Percentiles rank a stretch among this genome's conserved stretches.
Evolutionary conservation across 2,329 filamentous ascomycete genomes (phyloP).

Genomic region (Phaeomoniella chlamydospora): DNA sequence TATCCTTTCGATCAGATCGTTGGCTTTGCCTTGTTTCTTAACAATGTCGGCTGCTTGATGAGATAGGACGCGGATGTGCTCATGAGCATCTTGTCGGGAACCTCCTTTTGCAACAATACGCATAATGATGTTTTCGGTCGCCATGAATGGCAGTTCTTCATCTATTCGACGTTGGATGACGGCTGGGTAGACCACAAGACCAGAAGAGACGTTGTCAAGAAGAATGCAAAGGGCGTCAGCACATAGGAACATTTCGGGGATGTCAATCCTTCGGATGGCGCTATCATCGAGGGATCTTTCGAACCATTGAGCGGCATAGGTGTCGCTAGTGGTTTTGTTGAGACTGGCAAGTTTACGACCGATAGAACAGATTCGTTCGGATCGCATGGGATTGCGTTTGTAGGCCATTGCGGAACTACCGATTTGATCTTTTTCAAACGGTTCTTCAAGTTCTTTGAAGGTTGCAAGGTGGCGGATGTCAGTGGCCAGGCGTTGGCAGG

Average conservation of each 20-base stretch:
- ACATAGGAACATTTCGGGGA: conserved; percentile 54
- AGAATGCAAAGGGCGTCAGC: conserved; percentile 55
- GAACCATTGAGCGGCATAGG: conserved; percentile 59
- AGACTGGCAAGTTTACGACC: conserved; percentile 41
- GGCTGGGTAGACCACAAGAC: conserved; percentile 66
- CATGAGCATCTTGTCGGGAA: conserved; percentile 70
- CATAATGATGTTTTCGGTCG: conserved; percentile 64
- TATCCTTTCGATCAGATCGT: conserved; percentile 73
- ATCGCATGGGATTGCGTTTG: conserved; percentile 45
- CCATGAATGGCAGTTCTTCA: conserved; percentile 78
- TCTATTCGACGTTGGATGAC: conserved; percentile 54
- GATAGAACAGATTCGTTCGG: conserved; percentile 45
- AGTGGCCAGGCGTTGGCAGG: conserved; percentile 57
- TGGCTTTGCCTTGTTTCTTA: conserved; percentile 57
- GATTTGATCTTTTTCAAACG: conserved; percentile 68
- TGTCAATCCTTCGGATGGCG: conserved; percentile 33
- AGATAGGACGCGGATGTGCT: conserved; percentile 70
- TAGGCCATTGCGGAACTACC: conserved; percentile 54
- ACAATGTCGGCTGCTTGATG: conserved; percentile 60
- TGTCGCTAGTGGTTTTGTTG: conserved; percentile 45
- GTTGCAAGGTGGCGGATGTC: conserved; percentile 62
- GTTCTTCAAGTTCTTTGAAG: conserved; percentile 76
- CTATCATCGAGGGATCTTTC: conserved; percentile 49
- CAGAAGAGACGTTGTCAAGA: conserved; percentile 52
- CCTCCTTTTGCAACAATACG: conserved; percentile 55